phyloP scores from a whole-genome alignment of 805 yeast species.

The Candida ipomoeae region DNA sequence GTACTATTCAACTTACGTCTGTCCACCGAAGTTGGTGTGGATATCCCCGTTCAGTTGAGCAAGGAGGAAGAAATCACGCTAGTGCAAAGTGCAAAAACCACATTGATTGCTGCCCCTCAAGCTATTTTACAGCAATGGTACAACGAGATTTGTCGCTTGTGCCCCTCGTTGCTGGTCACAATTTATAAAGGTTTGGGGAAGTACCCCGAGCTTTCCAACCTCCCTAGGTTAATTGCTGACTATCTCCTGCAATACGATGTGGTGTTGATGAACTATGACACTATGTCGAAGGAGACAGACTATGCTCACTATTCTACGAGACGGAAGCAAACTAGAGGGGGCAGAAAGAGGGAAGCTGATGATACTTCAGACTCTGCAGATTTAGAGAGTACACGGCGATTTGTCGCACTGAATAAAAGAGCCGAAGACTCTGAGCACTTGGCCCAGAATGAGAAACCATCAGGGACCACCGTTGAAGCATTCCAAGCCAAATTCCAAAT shows the following conservation, averaged over 20 bases:
- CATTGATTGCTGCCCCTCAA: slow-evolving; percentile 81
- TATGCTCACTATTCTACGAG: slow-evolving; percentile 70
- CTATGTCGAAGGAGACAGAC: slow-evolving; percentile 71
- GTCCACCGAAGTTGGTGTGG: slow-evolving; percentile 25
- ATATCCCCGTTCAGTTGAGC: slow-evolving; percentile 25
- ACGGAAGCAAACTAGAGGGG: slow-evolving; percentile 40
- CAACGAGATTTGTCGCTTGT: slow-evolving; percentile 57
- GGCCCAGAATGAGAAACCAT: neutral
- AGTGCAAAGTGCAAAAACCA: slow-evolving; percentile 56
- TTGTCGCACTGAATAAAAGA: neutral
- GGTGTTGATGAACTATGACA: slow-evolving; percentile 72
- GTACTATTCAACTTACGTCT: slow-evolving; percentile 58
- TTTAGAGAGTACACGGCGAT: neutral
- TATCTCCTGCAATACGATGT: slow-evolving; percentile 63
- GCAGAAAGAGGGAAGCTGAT: slow-evolving; percentile 12
- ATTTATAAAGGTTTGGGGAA: slow-evolving; percentile 56
- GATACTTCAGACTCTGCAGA: neutral
- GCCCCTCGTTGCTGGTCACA: slow-evolving; percentile 58
- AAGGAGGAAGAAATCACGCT: slow-evolving; percentile 41
- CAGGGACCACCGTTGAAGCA: slow-evolving; percentile 9
- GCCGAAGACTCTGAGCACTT: slow-evolving; percentile 7
- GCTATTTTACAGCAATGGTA: slow-evolving; percentile 85
- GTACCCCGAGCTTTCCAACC: slow-evolving; percentile 24
- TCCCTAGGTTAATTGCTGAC: slow-evolving; percentile 45
- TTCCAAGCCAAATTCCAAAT: slow-evolving; percentile 13